Base-by-base conservation (phyloP, 2,329 filamentous ascomycete genomes). In the Colletotrichum sojae region DNA sequence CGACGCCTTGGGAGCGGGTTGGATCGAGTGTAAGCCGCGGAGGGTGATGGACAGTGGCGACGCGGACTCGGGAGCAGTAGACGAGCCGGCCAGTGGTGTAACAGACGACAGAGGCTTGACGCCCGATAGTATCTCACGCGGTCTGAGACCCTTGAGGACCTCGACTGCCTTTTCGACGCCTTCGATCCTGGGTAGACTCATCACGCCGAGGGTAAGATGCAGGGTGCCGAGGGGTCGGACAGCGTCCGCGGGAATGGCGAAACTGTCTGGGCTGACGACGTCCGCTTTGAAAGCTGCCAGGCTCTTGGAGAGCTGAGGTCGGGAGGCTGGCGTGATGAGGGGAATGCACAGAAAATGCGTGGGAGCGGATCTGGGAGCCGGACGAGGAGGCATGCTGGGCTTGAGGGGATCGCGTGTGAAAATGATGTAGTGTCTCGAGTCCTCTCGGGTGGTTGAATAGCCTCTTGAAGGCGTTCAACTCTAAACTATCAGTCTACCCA, bases 141-240 rank as follows among this genome's bases (percentile, higher is more conserved):
- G 80, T 63, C 74, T 74, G 39, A 87, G 73, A 16, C 75, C 73
- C 60, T 71, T 74, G 22, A 87, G 76, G 48, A 85, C 70, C 45
- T 77, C 78, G 15, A 80, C 75, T 2, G 86, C 86, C 46, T 74
- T 78, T 4, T 80, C 80, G 6, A 88, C 71, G 5, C 78, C 76
- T 59, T 86, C 83, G 3, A 83, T 79, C 2, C 82, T 84, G 3
- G 84, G 80, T 10, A 97, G 86, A 72, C 88, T 91, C 92, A 98
- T 95, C 1, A 97, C 92, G 0, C 94, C 95, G 0, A 98, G 84
- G 0, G 95, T 98, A 3, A 94, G 83, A 79, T 98, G 95, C 55
- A 98, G 80, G 1, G 94, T 94, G 0, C 93, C 93, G 0, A 93
- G 80, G 0, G 94, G 94, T 31, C 94, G 85, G 58, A 97, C 82